Evolutionary conservation across 2,329 filamentous ascomycete species (phyloP).

Genomic region (Claviceps purpurea): DNA sequence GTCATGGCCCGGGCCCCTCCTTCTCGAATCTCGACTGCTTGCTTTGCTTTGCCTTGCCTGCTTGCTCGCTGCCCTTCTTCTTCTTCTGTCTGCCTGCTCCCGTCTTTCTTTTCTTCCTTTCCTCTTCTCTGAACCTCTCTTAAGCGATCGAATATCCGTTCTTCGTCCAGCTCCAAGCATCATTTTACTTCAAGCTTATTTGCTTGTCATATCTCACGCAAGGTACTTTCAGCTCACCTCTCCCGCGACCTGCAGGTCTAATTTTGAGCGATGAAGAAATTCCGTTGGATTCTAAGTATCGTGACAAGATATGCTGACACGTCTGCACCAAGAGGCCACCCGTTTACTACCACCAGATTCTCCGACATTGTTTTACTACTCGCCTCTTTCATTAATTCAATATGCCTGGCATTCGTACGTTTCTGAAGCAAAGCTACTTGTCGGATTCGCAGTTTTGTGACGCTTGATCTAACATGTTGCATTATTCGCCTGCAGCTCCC

Average conservation of each 20-base stretch:
- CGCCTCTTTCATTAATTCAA: slow-evolving; percentile 12
- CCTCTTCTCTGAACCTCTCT: slow-evolving; percentile 1
- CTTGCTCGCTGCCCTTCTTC: slow-evolving; percentile 1
- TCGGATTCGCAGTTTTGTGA: neutral
- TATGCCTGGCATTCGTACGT: slow-evolving; percentile 41
- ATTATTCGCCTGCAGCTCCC: slow-evolving; percentile 23
- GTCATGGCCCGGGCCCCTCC: slow-evolving; percentile 1
- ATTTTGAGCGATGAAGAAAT: neutral
- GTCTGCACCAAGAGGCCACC: neutral
- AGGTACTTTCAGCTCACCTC: neutral
- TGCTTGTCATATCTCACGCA: slow-evolving; percentile 2
- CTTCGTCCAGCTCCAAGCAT: slow-evolving; percentile 4
- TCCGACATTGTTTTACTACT: neutral
- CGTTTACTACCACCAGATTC: neutral
- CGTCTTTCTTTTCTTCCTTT: slow-evolving; percentile 2
- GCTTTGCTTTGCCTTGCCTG: slow-evolving; percentile 2
- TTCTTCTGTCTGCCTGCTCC: neutral
- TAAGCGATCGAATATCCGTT: slow-evolving; percentile 4
- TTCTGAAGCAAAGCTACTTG: neutral
- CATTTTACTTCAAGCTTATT: slow-evolving; percentile 5
- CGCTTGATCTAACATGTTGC: slow-evolving; percentile 1
- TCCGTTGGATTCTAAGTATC: neutral
- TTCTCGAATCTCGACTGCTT: slow-evolving; percentile 4
- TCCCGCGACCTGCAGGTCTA: neutral
- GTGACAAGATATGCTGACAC: neutral